Base-by-base conservation (phyloP, 2,329 filamentous ascomycete genomes). In the Pestalotiopsis sp. region DNA sequence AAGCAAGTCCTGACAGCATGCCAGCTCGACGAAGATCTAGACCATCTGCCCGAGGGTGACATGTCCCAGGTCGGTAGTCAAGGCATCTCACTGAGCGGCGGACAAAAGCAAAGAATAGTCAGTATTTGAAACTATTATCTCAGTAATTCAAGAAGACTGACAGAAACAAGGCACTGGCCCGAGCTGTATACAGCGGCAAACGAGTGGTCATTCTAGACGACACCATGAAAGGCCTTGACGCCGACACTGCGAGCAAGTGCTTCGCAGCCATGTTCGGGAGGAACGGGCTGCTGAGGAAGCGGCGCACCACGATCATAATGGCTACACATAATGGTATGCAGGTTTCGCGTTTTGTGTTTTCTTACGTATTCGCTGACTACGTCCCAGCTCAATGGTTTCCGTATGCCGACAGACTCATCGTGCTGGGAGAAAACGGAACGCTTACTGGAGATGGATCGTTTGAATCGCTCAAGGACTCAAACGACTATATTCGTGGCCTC, bases 31-130 rank as follows among this genome's bases (percentile, higher is more conserved):
- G 44, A 70, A n/a, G 76, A 79, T 62, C 73, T 83, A 4, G 74
- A 77, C 10, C 74, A 73, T 6, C 72, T 85, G 9, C 70, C 77
- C 0, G 67, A 76, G 2, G 76, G 78, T 1, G 81, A 84, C 44
- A 68, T 73, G 7, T 84, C 81, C 0, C 71, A 77, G 0, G 75
- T 85, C 39, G 83, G 84, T 1, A 83, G 80, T 62, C 81, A 82
- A 52, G 83, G 84, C 0, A 76, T 83, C 63, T 79, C 78, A 5
- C 75, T 86, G 0, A 84, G 81, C 4, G 84, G 84, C 6, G 84
- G 83, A 0, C 84, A 86, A 68, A 81, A 79, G 69, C 80, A 82
- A 64, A 78, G 81, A 13, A 73, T 84, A 2, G 72, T 66, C 20
- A 66, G 64, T 66, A 9, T 14, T 10, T 14, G 26, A 0, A 22